Evolutionary conservation across 2,329 filamentous ascomycete species (phyloP), one percentile per base, ranked within the genome.

Genomic region (Pseudogymnoascus sp.): DNA sequence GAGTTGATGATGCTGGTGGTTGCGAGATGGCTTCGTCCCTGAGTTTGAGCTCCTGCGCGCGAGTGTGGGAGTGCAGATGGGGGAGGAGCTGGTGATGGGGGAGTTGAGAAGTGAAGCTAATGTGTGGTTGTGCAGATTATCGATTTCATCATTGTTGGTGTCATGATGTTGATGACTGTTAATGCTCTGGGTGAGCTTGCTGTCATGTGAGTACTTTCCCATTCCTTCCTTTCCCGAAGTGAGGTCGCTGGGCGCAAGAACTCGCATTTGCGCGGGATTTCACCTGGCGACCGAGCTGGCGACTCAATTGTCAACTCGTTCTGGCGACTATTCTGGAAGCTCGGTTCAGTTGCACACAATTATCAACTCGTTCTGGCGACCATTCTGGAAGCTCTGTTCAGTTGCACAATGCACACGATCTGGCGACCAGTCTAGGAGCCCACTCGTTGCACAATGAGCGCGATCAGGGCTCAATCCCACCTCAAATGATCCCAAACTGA

Each of bases 131-230:
- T 50, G 11, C 21, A 47, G 44, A 50, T 3, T 50, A 78, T 82
- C 66, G 78, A 78, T 67, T 86, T 85, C 70, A 68, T 78, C 7
- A 80, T 86, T 65, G 78, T 86, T 69, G 83, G 83, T 64, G 64
- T 79, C 68, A 84, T 86, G 80, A 75, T 87, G 68, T 75, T 86
- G 50, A 80, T 83, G 68, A 84, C 82, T 9, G 79, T 84, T 69
- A 82, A 84, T 68, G 83, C 84, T 26, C 76, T 87, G 60, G 84
- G 82, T 53, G 85, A 87, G 75, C 66, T 87, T 64, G 82, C 83
- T 59, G 82, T 86, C 60, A 67, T 80, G 61, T 62, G 31, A 35
- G 38, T 38, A 38, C 26, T 47, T 17, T 13, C 53, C 28, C 28
- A 15, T 60, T 26, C 53, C 53, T 21, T 35, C 11, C 53, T 8